Percentiles rank a stretch among this genome's conserved stretches.
Conservation (phyloP, 1,284 basidiomycete genomes). For the Tilletia caries region DNA sequence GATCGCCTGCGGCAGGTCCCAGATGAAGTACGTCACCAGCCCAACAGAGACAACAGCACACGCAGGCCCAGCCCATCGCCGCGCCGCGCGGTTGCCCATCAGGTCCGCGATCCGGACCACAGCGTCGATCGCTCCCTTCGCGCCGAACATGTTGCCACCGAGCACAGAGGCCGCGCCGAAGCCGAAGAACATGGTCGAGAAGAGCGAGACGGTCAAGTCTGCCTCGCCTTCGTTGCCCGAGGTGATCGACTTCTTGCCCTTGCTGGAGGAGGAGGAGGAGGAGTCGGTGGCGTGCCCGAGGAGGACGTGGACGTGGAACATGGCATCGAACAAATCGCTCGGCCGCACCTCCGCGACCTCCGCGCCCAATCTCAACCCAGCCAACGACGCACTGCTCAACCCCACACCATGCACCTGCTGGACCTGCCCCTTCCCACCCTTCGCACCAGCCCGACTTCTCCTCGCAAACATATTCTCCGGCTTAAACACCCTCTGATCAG, state of each 20-base stretch:
- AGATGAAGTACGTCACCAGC: slow-evolving; percentile 74
- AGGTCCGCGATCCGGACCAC: slow-evolving; percentile 59
- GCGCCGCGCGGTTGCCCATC: slow-evolving; percentile 73
- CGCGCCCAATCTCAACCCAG: slow-evolving; percentile 40
- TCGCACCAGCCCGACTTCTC: slow-evolving; percentile 45
- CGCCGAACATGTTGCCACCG: slow-evolving; percentile 72
- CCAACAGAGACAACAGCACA: slow-evolving; percentile 68
- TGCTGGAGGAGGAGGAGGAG: neutral
- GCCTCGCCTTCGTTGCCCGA: slow-evolving; percentile 52
- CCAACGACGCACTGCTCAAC: slow-evolving; percentile 22
- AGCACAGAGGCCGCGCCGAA: slow-evolving; percentile 81
- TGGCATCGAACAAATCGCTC: slow-evolving; percentile 83
- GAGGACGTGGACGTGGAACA: slow-evolving; percentile 59
- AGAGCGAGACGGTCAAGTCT: slow-evolving; percentile 23
- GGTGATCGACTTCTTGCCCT: slow-evolving; percentile 18
- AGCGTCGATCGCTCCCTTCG: slow-evolving; percentile 44
- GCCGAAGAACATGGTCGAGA: slow-evolving; percentile 40
- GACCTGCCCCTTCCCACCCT: neutral
- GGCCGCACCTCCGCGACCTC: slow-evolving; percentile 54
- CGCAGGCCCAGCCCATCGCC: slow-evolving; percentile 78
- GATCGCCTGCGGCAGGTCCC: slow-evolving; percentile 84
- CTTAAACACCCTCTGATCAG: slow-evolving; percentile 70
- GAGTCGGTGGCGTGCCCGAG: slow-evolving; percentile 25
- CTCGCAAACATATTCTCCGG: slow-evolving; percentile 88
- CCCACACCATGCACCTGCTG: neutral